A percentile compares a stretch with the other conserved stretches of the same genome.
Evolutionary conservation across 768 basidiomycete species (phyloP).

Genomic region (Coprinellus micaceus): DNA sequence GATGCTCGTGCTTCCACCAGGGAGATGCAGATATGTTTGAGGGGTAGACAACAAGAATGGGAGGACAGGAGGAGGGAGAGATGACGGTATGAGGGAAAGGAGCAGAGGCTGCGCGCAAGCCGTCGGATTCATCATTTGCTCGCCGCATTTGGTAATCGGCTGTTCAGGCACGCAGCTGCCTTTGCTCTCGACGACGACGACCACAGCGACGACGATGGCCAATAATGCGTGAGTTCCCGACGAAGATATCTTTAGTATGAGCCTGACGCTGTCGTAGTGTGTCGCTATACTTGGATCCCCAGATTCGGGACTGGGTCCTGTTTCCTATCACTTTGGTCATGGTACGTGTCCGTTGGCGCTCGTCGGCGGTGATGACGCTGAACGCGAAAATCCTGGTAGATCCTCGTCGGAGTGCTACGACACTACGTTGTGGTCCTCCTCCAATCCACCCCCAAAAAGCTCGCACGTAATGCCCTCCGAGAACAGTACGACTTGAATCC

Average conservation of each 20-base stretch:
- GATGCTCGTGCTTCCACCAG: slow-evolving; percentile 26
- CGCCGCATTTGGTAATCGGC: not conserved
- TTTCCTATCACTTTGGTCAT: slow-evolving; percentile 97
- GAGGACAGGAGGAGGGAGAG: not conserved
- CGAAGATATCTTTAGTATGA: not conserved
- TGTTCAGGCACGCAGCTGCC: not conserved
- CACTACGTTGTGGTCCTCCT: slow-evolving; percentile 90
- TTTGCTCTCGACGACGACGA: slow-evolving; percentile 2
- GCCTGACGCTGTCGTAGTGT: slow-evolving; percentile 30
- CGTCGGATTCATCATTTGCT: not conserved
- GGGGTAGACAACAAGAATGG: slow-evolving; percentile 6
- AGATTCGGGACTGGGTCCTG: slow-evolving; percentile 91
- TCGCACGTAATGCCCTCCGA: slow-evolving; percentile 70
- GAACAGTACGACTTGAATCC: slow-evolving; percentile 70
- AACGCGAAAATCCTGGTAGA: slow-evolving; percentile 41
- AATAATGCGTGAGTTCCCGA: slow-evolving; percentile 38
- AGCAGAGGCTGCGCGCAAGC: not conserved
- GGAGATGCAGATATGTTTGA: slow-evolving; percentile 12
- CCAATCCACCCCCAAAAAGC: slow-evolving; percentile 79
- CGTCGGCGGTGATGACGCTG: not conserved
- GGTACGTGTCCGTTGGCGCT: slow-evolving; percentile 46
- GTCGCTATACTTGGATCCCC: slow-evolving; percentile 81
- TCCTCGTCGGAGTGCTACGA: slow-evolving; percentile 86
- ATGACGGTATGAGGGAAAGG: not conserved
- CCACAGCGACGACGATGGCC: slow-evolving; percentile 23